Base-by-base conservation (phyloP, 768 basidiomycete genomes). In the Dendrothele bispora region DNA sequence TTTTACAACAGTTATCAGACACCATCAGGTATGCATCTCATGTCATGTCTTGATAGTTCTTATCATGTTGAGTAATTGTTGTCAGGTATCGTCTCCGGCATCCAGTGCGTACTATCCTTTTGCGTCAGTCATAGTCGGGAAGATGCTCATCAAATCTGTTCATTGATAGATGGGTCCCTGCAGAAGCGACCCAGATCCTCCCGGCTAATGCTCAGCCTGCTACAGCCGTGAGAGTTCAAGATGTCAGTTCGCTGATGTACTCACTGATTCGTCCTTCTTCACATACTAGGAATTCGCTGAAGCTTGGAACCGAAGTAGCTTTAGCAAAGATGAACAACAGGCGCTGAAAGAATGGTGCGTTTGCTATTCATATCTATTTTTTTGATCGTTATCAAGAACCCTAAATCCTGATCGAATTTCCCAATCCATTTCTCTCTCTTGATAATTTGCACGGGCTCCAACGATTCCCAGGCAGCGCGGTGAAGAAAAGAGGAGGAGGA, bases 1-100 rank as follows among this genome's bases (percentile, higher is more conserved):
- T 68, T n/a, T n/a, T n/a, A 54, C 43, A 20, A 36, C 52, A 90
- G 88, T 58, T 91, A 91, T 67, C 81, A 84, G 56, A 89, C 86
- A 1, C 67, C 82, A 8, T 75, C 46, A 26, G 46, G 46, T 47
- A 20, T 32, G 10, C 30, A 32, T 32, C 30, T n/a, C n/a, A 10
- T 29, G 46, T 32, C 43, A 36, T 15, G 17, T 12, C 12, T 6
- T 7, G 7, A 12, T 22, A n/a, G 39, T 46, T 26, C 7, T 5
- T 18, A n/a, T 28, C 18, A 47, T 38, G 17, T 29, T 24, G 18
- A 12, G 22, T 20, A 22, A 37, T 46, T n/a, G n/a, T n/a, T 26
- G 27, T 21, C 72, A 55, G 88, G 87, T 6, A 54, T 86, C 22
- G 80, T 90, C 26, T 75, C 67, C 48, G 88, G 88, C 65, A 76